Evolutionary conservation across 768 basidiomycete genomes (phyloP).

Genomic region (Mrakia blollopis): DNA sequence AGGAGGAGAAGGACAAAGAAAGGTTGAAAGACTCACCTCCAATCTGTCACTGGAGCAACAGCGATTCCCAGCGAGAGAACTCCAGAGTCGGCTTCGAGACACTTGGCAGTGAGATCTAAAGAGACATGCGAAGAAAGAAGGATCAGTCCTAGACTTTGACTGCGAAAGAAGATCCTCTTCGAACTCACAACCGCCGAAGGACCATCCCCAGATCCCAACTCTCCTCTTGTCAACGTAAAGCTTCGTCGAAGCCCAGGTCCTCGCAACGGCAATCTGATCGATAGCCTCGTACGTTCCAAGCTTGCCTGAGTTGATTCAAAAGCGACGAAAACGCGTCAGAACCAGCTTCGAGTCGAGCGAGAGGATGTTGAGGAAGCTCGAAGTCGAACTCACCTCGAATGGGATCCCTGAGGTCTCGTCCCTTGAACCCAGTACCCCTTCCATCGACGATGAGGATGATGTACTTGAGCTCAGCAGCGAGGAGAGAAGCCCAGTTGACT

Average conservation of each 20-base stretch:
- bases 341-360: not conserved
- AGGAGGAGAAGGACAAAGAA: not conserved
- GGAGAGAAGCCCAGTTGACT: slow-evolving; percentile 81
- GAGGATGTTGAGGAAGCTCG: not conserved
- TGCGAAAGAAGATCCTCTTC: not conserved
- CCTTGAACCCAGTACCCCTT: slow-evolving; percentile 88
- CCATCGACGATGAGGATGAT: slow-evolving; percentile 86
- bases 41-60: slow-evolving; percentile 87
- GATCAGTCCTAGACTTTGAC: not conserved
- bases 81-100: slow-evolving; percentile 81
- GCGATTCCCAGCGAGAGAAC: slow-evolving; percentile 88
- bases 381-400: slow-evolving; percentile 55
- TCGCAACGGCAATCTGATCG: slow-evolving; percentile 86
- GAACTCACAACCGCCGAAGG: slow-evolving; percentile 50
- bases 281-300: slow-evolving; percentile 81
- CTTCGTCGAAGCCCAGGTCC: slow-evolving; percentile 70
- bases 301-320: slow-evolving; percentile 44
- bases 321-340: not conserved
- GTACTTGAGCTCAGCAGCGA: slow-evolving; percentile 74
- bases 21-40: slow-evolving; percentile 57
- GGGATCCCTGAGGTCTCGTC: slow-evolving; percentile 66
- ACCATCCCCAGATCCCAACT: slow-evolving; percentile 97
- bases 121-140: not conserved
- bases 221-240: slow-evolving; percentile 80
- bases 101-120: slow-evolving; percentile 75